A percentile compares a stretch with the other conserved stretches of the same genome.
Evolutionary conservation across 257 asterid genomes (phyloP).

Genomic region (Jasminum sambac): DNA sequence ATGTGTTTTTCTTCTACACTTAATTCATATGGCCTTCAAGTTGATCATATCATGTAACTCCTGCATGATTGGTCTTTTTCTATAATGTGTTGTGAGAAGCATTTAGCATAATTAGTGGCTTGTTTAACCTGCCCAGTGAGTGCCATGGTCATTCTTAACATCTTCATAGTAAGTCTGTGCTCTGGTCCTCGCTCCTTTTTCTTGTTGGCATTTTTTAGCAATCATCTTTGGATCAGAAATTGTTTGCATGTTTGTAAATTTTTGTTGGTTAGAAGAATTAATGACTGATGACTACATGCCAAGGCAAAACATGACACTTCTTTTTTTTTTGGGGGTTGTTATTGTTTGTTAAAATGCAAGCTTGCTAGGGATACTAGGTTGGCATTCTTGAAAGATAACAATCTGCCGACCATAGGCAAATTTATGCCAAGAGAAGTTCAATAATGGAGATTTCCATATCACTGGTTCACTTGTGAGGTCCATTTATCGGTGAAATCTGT

Average conservation of each 20-base stretch:
- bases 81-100: neutral
- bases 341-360: neutral
- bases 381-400: neutral
- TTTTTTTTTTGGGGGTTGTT: neutral
- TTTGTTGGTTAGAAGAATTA: neutral
- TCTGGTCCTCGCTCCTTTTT: too few relatives aligned
- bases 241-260: neutral
- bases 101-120: neutral
- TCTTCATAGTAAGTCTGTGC: neutral
- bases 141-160: neutral
- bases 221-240: neutral
- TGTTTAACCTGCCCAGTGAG: conserved; percentile 3
- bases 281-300: neutral
- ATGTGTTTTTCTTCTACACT: conserved; percentile 17
- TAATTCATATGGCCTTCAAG: conserved; percentile 5
- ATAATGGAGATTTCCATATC: neutral
- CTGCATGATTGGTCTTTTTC: conserved; percentile 9
- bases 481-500: neutral
- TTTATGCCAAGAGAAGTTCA: neutral
- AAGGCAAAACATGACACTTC: neutral
- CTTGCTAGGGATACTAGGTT: neutral
- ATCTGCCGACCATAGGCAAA: neutral
- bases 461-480: neutral
- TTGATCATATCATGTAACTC: conserved; percentile 15
- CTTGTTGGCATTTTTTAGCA: neutral